phyloP scores from a whole-genome alignment of 2,329 filamentous ascomycete species.

The Trichoderma semiorbis region DNA sequence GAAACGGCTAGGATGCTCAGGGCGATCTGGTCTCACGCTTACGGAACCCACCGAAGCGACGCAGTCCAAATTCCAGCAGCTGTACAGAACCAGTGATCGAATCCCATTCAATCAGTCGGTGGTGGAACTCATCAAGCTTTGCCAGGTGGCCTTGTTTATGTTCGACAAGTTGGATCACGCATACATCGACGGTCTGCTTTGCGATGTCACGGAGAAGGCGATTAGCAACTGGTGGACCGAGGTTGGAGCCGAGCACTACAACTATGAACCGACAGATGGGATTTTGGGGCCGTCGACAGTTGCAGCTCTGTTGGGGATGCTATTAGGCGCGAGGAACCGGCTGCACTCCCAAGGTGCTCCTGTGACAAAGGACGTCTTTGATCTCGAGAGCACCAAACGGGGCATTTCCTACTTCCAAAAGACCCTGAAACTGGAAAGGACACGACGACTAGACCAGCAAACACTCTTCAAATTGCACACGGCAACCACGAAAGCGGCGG shows the following conservation, averaged over 20 bases:
- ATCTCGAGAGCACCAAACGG: constrained; percentile 75
- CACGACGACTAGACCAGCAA: constrained; percentile 74
- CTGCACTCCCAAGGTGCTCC: constrained; percentile 81
- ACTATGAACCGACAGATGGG: constrained; percentile 87
- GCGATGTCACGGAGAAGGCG: constrained; percentile 86
- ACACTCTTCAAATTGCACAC: constrained; percentile 79
- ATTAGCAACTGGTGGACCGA: constrained; percentile 96
- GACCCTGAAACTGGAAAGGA: constrained; percentile 73
- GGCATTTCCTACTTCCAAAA: constrained; percentile 90
- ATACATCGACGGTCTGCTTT: constrained; percentile 88
- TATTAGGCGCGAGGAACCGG: constrained; percentile 87
- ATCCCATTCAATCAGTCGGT: constrained; percentile 76
- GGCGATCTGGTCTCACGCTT: constrained; percentile 79
- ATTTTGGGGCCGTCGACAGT: constrained; percentile 91
- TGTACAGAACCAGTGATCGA: constrained; percentile 83
- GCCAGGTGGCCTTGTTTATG: constrained; percentile 81
- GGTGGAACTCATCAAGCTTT: constrained; percentile 84
- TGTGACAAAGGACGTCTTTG: constrained; percentile 87
- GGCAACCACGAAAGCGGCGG: constrained; percentile 84
- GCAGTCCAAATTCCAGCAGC: constrained; percentile 83
- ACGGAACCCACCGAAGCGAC: constrained; percentile 75
- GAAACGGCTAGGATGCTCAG: constrained; percentile 88
- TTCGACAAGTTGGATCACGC: constrained; percentile 85
- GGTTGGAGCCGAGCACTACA: constrained; percentile 87
- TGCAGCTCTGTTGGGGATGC: constrained; percentile 77